These are phyloP conservation scores for Rhododendron mucronatum DNA, from an alignment of 148 eudicot species.

Conservation along the genomic window DNA sequence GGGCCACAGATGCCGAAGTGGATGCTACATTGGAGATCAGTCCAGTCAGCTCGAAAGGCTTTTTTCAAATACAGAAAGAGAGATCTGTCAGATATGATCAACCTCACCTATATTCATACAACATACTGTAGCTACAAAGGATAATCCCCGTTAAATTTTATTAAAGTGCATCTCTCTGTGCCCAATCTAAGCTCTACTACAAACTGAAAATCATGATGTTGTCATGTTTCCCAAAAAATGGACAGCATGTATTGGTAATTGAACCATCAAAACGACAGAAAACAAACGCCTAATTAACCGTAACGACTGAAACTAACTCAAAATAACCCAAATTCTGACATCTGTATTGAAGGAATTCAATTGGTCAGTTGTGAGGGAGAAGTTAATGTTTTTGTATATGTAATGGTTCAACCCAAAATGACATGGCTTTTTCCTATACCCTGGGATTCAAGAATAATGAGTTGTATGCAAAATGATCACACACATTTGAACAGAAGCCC, in stretches of 20 bases:
- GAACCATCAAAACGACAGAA: neutral
- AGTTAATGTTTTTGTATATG: neutral
- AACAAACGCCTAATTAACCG: neutral
- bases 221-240: neutral
- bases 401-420: neutral
- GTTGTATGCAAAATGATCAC: neutral
- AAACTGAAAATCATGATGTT: neutral
- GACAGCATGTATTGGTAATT: neutral
- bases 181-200: neutral
- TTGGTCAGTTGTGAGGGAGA: too few species aligned
- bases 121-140: neutral
- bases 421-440: neutral
- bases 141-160: neutral
- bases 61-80: neutral
- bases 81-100: neutral
- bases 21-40: neutral
- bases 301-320: neutral
- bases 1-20: neutral
- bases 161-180: neutral
- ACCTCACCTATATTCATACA: neutral
- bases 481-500: neutral
- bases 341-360: neutral
- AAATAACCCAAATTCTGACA: neutral
- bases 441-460: neutral
- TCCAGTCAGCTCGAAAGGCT: conserved; percentile 26